These are phyloP conservation scores for Irpex sp. DNA, from an alignment of 1,284 basidiomycete species.

Conservation along the genomic window DNA sequence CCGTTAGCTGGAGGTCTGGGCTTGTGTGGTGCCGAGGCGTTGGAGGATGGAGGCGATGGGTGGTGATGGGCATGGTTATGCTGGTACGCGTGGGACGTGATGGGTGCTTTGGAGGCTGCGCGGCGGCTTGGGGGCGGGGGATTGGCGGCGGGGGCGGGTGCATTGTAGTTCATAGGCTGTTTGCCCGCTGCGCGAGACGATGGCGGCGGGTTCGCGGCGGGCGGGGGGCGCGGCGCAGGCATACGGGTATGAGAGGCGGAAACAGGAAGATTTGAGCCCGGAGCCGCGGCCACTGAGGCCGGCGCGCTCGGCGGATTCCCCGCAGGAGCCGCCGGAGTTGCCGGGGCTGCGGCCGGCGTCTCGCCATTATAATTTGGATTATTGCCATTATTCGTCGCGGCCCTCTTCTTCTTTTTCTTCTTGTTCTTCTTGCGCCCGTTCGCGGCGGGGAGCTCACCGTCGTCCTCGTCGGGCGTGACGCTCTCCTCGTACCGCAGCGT, in stretches of 20 bases:
- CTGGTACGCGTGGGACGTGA: constrained; percentile 49
- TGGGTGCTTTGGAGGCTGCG: constrained; percentile 68
- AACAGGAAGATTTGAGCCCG: constrained; percentile 35
- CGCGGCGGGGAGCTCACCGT: background rate
- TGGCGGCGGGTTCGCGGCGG: constrained; percentile 43
- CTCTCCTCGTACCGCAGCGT: constrained; percentile 39
- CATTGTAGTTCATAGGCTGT: constrained; percentile 62
- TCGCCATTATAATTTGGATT: constrained; percentile 8
- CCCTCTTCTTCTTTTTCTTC: constrained; percentile 34
- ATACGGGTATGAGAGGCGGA: constrained; percentile 40
- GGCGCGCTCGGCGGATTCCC: background rate
- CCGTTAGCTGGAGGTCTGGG: constrained; percentile 39
- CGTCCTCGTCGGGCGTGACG: constrained; percentile 1
- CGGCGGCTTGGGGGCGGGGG: constrained; percentile 39
- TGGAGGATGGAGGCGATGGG: constrained; percentile 68
- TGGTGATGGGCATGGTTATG: constrained; percentile 57
- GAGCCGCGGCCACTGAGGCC: constrained; percentile 19
- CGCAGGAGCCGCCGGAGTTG: constrained; percentile 22
- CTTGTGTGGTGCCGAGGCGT: constrained; percentile 48
- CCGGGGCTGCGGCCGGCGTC: constrained; percentile 25
- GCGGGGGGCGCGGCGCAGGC: constrained; percentile 37
- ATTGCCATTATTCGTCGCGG: constrained; percentile 24
- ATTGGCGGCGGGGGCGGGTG: constrained; percentile 25
- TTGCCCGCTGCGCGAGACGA: constrained; percentile 74
- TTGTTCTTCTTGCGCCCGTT: constrained; percentile 29